Base-by-base conservation (phyloP, 2,329 filamentous ascomycete species). In the Xylaria polymorpha region DNA sequence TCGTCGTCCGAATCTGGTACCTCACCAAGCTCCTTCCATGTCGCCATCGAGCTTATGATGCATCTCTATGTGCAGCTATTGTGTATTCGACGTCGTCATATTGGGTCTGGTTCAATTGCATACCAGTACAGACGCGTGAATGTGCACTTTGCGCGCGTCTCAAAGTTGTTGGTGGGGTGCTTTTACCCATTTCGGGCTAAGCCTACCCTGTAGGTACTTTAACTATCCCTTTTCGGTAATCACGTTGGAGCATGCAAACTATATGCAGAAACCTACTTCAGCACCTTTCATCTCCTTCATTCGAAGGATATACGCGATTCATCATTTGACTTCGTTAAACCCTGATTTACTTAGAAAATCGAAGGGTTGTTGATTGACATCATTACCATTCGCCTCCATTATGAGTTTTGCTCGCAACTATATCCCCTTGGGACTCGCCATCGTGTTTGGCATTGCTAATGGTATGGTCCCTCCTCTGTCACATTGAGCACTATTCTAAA, bases 1-100 rank as follows among this genome's bases (percentile, higher is more conserved):
- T 83, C 81, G 73, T 83, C 81, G 74, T 83, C 81, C 74, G 81
- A 83, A 74, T 83, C 81, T 56, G 81, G 81, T 74, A 83, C 81
- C 75, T 81, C 81, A 75, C 81, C 81, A 79, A 80, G 75, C 77
- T 81, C 79, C 79, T 81, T 81, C 81, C 81, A 83, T 74, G 79
- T 80, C 72, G 77, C 79, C 81, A 83, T 83, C 74, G 72, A 69
- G 68, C 53, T 74, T 66, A 67, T 62, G 65, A 78, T 73, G 74
- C 80, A 81, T 82, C 69, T 74, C 77, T 22, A 67, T 61, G 58
- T 64, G 43, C 15, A 41, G 37, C 1, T 60, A 37, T 67, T 57
- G 66, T 56, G 14, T 41, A 32, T 48, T 14, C 29, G 32, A 39
- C 32, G 57, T 56, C 22, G 48, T 64, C 68, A 68, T 72, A 41